Percentiles rank a stretch among this genome's conserved stretches.
Evolutionary conservation across 805 yeast species (phyloP).

Genomic region (Kodamaea hsintzibuensis): DNA sequence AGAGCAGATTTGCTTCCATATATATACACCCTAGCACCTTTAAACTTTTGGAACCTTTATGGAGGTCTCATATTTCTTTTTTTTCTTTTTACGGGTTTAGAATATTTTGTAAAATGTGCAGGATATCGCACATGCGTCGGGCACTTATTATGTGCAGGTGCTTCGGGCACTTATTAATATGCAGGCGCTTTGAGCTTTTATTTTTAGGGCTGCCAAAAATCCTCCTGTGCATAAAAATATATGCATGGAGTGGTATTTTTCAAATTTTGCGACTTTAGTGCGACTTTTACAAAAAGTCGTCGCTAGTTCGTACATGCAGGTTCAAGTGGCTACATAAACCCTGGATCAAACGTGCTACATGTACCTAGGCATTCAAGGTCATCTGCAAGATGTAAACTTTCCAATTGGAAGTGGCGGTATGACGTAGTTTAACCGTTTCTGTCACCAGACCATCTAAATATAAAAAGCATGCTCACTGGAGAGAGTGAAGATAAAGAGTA

Average conservation of each 20-base stretch:
- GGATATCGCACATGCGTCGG: background rate
- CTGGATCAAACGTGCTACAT: too few species aligned
- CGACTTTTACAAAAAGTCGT: too few species aligned
- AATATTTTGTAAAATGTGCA: background rate
- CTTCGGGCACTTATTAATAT: slow-evolving; percentile 1
- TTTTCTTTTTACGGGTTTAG: background rate
- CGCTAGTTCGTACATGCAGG: too few species aligned
- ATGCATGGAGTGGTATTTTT: background rate
- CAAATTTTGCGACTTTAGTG: too few species aligned
- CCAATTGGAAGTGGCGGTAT: too few species aligned
- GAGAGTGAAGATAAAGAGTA: too few species aligned
- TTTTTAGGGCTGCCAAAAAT: background rate
- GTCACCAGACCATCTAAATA: too few species aligned
- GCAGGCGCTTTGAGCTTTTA: background rate
- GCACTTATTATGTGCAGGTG: background rate
- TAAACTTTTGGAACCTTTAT: slow-evolving; percentile 6
- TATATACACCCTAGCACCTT: background rate
- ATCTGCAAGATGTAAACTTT: too few species aligned
- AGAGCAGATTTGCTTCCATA: background rate
- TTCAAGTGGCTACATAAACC: too few species aligned
- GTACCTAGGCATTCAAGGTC: too few species aligned
- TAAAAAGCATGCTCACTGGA: too few species aligned
- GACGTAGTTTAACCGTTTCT: too few species aligned
- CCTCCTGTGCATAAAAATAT: background rate
- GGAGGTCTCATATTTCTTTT: background rate